A percentile compares a stretch with the other conserved stretches of the same genome.
Evolutionary conservation across 2,329 filamentous ascomycete genomes (phyloP).

Genomic region (Pseudogymnoascus sp.): DNA sequence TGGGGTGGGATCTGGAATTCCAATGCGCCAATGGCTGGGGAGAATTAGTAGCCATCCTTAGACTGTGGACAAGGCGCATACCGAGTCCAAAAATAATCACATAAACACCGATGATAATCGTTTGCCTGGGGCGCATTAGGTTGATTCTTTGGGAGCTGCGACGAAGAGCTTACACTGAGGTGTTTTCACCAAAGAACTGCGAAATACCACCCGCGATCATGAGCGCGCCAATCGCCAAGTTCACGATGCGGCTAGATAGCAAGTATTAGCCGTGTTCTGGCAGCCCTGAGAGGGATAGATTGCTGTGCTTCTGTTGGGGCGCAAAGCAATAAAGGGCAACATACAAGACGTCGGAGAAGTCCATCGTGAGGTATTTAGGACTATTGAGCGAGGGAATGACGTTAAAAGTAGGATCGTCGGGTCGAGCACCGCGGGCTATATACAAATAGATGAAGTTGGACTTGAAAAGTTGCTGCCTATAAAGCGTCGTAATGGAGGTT

Average conservation of each 20-base stretch:
- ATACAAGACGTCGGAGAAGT: constrained; percentile 88
- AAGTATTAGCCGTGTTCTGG: constrained; percentile 23
- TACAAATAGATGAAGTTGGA: not conserved
- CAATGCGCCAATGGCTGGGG: constrained; percentile 19
- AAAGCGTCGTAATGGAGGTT: constrained; percentile 1
- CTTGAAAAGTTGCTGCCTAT: not conserved
- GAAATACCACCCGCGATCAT: constrained; percentile 79
- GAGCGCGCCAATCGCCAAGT: constrained; percentile 77
- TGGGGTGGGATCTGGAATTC: constrained; percentile 96
- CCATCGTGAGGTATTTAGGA: constrained; percentile 48
- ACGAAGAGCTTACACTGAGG: constrained; percentile 18
- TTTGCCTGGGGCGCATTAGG: constrained; percentile 42
- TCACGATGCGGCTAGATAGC: constrained; percentile 73
- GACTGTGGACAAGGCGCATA: constrained; percentile 35
- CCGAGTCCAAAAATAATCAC: constrained; percentile 84
- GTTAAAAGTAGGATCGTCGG: not conserved
- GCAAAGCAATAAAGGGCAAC: constrained; percentile 29
- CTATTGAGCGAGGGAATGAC: not conserved
- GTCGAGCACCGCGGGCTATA: not conserved
- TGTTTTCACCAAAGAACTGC: constrained; percentile 50
- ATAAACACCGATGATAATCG: constrained; percentile 74
- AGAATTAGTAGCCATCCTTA: not conserved
- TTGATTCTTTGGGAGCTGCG: not conserved
- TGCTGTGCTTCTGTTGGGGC: constrained; percentile 13
- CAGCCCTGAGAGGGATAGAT: constrained; percentile 5